These are phyloP conservation scores for Ceratocystiopsis minuta DNA, from an alignment of 2,329 filamentous ascomycete genomes.

Conservation along the genomic window DNA sequence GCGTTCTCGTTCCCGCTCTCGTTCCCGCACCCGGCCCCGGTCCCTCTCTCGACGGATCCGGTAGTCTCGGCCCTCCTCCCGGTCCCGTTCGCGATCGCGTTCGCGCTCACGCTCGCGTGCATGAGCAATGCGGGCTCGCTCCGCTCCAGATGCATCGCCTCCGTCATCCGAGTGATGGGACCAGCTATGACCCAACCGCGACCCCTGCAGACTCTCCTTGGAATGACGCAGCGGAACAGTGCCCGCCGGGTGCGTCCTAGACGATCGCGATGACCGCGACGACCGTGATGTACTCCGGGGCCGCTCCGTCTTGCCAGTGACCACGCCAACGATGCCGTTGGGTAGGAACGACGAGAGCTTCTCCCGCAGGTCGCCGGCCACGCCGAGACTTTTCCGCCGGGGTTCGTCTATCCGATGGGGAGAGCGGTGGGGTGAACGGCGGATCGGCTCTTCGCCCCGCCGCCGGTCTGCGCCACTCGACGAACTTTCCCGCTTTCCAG, in stretches of 20 bases:
- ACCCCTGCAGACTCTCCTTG: conserved; percentile 22
- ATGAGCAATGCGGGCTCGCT: conserved; percentile 14
- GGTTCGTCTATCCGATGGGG: conserved; percentile 16
- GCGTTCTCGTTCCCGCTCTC: conserved; percentile 9
- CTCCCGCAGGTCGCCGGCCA: conserved; percentile 22
- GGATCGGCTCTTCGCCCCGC: conserved; percentile 4
- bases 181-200: conserved; percentile 22
- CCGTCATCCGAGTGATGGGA: conserved; percentile 21
- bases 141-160: neutral
- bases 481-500: conserved; percentile 6
- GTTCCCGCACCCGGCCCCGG: neutral
- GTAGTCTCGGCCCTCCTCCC: neutral
- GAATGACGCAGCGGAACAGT: conserved; percentile 15
- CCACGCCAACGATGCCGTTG: conserved; percentile 11
- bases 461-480: conserved; percentile 6
- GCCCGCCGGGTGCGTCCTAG: neutral
- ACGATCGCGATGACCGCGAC: neutral
- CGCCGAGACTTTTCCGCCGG: conserved; percentile 18
- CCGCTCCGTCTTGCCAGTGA: conserved; percentile 15
- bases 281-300: conserved; percentile 10
- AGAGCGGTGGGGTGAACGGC: conserved; percentile 4
- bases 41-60: neutral
- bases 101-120: conserved; percentile 10
- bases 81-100: conserved; percentile 12
- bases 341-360: conserved; percentile 27